A percentile compares a stretch with the other conserved stretches of the same genome.
These are phyloP conservation scores for Phytopythium helicoides DNA, from an alignment of 352 stramenopile genomes.

Conservation along the genomic window DNA sequence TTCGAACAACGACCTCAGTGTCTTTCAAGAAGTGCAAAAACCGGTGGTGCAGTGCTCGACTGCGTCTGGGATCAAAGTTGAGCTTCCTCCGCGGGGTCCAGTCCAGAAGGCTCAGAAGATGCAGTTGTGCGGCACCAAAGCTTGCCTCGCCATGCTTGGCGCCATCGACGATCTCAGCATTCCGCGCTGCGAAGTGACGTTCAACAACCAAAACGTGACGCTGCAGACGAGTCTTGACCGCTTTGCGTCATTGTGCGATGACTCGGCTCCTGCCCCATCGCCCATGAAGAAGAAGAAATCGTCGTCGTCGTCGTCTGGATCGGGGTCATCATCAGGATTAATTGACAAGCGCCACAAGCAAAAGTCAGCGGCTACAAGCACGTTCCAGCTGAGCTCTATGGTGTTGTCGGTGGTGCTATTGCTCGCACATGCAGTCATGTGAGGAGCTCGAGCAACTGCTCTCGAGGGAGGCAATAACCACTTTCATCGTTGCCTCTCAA, in stretches of 20 bases:
- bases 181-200: slow-evolving; percentile 40
- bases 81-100: slow-evolving; percentile 30
- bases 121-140: slow-evolving; percentile 37
- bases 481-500: background rate
- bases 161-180: slow-evolving; percentile 56
- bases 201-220: slow-evolving; percentile 50
- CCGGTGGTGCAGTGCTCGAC: slow-evolving; percentile 37
- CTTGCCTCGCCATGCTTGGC: slow-evolving; percentile 53
- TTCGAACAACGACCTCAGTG: slow-evolving; percentile 31
- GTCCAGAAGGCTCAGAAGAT: slow-evolving; percentile 25
- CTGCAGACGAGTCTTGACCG: slow-evolving; percentile 44
- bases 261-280: slow-evolving; percentile 21
- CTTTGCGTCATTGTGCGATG: slow-evolving; percentile 45
- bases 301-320: slow-evolving; percentile 16
- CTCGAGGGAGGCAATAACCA: too few relatives aligned
- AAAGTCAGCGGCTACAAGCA: slow-evolving; percentile 8
- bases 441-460: too few relatives aligned
- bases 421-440: background rate
- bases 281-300: slow-evolving; percentile 46
- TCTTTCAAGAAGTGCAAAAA: slow-evolving; percentile 39
- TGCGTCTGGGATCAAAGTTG: slow-evolving; percentile 36
- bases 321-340: slow-evolving; percentile 5
- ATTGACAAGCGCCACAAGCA: slow-evolving; percentile 9
- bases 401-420: slow-evolving; percentile 1
- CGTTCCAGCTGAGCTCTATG: slow-evolving; percentile 13